phyloP scores from a whole-genome alignment of 1,284 basidiomycete genomes.

The Vanrija pseudolonga region DNA sequence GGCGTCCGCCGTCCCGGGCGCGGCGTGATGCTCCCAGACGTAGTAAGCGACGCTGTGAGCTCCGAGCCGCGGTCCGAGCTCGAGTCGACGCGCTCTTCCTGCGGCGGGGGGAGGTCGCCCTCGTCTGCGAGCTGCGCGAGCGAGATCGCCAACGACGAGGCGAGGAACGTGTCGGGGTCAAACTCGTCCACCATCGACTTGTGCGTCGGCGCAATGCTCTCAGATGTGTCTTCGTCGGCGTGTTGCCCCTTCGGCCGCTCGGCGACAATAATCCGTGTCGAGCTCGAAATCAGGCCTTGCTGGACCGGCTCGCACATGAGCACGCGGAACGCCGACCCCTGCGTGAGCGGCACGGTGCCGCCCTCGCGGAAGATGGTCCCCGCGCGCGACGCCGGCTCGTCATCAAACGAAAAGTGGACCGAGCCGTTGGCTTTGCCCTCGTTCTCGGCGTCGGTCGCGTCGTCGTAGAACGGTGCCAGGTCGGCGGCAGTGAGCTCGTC shows the following conservation, averaged over 20 bases:
- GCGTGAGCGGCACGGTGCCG: constrained; percentile 5
- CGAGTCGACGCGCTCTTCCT: constrained; percentile 1
- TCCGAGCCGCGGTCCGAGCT: constrained; percentile 17
- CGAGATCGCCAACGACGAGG: constrained; percentile 13
- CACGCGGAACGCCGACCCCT: constrained; percentile 30
- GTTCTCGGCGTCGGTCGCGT: constrained; percentile 2
- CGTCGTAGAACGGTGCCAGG: constrained; percentile 13
- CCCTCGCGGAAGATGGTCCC: constrained; percentile 14
- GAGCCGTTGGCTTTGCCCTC: constrained; percentile 7
- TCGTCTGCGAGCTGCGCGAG: constrained; percentile 29
- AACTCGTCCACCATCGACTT: constrained; percentile 31
- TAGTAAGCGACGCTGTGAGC: constrained; percentile 18
- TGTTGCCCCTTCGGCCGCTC: constrained; percentile 4
- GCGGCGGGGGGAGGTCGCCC: constrained; percentile 12
- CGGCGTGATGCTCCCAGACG: constrained; percentile 46
- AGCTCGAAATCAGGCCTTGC: constrained; percentile 61
- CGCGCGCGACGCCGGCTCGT: constrained; percentile 1
- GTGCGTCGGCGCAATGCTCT: constrained; percentile 27
- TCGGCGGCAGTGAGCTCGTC: constrained; percentile 22
- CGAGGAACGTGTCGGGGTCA: constrained; percentile 30
- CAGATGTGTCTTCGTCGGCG: constrained; percentile 18
- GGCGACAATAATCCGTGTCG: constrained; percentile 59
- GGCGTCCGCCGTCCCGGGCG: constrained; percentile 30
- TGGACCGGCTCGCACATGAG: constrained; percentile 61
- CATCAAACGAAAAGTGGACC: constrained; percentile 11